Base-by-base conservation (phyloP, 805 yeast genomes). In the Wickerhamiella parazyma region DNA sequence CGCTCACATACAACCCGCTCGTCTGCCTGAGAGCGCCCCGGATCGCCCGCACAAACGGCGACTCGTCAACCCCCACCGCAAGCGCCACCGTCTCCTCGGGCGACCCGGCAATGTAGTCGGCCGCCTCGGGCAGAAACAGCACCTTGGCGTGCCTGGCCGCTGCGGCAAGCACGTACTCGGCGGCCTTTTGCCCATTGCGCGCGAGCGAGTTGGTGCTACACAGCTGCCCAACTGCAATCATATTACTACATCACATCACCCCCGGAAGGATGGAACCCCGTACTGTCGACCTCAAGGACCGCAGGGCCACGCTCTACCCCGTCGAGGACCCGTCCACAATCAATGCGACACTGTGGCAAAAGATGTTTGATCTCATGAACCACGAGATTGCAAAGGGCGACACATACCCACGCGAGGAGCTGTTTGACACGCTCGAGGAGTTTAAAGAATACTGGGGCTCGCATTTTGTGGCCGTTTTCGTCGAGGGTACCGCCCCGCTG, bases 91-190 rank as follows among this genome's bases (percentile, higher is more conserved):
- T 77, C 51, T 84, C 87, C 1, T 53, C 58, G 1, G 87, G 78
- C 55, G 75, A 74, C 42, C 74, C 67, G 4, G 94, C 78, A 33
- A 89, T 69, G 58, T 85, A 89, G 58, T 89, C 97, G 4, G 91
- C 71, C 0, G 97, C 97, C 59, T 89, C 98, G 1, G 97, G 97
- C 36, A 89, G 70, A 55, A 91, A 85, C 4, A 91, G 65, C 3
- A 84, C 75, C 49, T 71, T 67, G 11, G 80, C 86, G 3, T 78
- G 72, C 12, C 68, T 57, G 2, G 61, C 62, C 0, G 80, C 70
- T 0, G 97, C 94, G 42, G 67, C 61, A n/a, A 63, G 57, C 14
- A 89, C 76, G 29, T 87, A 65, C 24, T 65, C 65, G 10, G 72
- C 68, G 0, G 78, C 93, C 1, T 68, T 62, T 7, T 63, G 52